A percentile compares a stretch with the other conserved stretches of the same genome.
These are phyloP conservation scores for Colletotrichum musicola DNA, from an alignment of 2,329 filamentous ascomycete genomes.

Conservation along the genomic window DNA sequence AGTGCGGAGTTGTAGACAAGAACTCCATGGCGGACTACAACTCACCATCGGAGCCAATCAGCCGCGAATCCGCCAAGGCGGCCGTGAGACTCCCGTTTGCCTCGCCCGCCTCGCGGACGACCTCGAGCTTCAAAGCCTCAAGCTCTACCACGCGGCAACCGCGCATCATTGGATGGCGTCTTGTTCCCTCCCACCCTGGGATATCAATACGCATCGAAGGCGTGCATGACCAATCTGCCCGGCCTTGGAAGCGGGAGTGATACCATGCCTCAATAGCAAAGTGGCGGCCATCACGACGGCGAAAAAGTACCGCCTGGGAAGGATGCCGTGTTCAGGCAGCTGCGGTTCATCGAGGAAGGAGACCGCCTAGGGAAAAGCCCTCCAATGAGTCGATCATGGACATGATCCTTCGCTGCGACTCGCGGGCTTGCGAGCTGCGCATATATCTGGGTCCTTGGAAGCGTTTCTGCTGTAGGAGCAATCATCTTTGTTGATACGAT, in stretches of 20 bases:
- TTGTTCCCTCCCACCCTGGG: not conserved
- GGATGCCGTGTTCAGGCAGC: not conserved
- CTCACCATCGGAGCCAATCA: not conserved
- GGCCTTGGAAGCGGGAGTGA: not conserved
- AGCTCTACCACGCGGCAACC: not conserved
- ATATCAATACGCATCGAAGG: not conserved
- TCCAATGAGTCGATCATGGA: not conserved
- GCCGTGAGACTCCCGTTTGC: not conserved
- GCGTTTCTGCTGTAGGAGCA: too few relatives aligned
- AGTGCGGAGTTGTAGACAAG: not conserved
- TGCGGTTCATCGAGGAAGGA: not conserved
- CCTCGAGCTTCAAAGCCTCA: not conserved
- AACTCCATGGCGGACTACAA: not conserved
- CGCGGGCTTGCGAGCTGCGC: not conserved
- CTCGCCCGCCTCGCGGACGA: not conserved
- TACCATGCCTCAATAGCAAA: not conserved
- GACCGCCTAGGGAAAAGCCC: not conserved
- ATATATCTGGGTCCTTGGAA: not conserved
- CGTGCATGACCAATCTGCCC: not conserved
- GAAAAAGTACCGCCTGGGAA: not conserved
- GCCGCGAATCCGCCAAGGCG: not conserved
- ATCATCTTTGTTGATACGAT: too few relatives aligned
- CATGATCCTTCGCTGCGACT: not conserved
- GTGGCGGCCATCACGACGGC: not conserved
- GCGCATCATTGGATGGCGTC: not conserved